phyloP scores from a whole-genome alignment of 768 basidiomycete genomes.

The Russula abietina region DNA sequence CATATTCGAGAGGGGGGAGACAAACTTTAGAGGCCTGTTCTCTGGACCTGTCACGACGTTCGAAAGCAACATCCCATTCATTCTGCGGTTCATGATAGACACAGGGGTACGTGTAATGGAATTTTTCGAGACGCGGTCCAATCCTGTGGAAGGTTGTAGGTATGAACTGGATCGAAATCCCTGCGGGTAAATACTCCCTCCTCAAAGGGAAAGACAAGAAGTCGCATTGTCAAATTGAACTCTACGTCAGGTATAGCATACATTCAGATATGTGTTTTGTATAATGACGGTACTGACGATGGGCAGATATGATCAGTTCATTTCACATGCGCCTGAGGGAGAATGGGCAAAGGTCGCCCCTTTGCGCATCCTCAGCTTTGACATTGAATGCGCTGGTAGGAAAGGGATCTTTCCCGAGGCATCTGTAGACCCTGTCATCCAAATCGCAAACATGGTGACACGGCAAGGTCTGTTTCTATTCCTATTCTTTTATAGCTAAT shows the following conservation, averaged over 20 bases:
- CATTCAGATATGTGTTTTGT: neutral
- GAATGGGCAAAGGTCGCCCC: conserved; percentile 91
- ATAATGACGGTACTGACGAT: neutral
- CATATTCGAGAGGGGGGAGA: conserved; percentile 50
- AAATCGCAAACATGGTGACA: conserved; percentile 99
- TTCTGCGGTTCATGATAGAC: conserved; percentile 96
- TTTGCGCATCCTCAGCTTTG: conserved; percentile 90
- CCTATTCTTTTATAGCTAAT: neutral
- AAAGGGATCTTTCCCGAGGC: conserved; percentile 98
- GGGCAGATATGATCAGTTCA: conserved; percentile 72
- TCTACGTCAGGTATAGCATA: conserved; percentile 57
- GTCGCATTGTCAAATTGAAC: conserved; percentile 86
- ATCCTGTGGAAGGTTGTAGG: conserved; percentile 65
- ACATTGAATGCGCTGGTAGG: conserved; percentile 97
- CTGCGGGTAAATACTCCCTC: conserved; percentile 72
- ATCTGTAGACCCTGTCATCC: conserved; percentile 87
- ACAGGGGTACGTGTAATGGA: conserved; percentile 54
- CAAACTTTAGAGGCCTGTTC: conserved; percentile 44
- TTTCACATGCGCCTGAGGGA: conserved; percentile 88
- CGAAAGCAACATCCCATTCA: conserved; percentile 92
- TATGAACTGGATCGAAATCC: conserved; percentile 99
- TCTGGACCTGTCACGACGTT: conserved; percentile 56
- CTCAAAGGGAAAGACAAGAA: conserved; percentile 50
- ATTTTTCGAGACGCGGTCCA: neutral
- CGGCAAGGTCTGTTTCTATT: conserved; percentile 62